Conservation (phyloP, 768 basidiomycete genomes). For the Rhodotorula kratochvilovae region DNA sequence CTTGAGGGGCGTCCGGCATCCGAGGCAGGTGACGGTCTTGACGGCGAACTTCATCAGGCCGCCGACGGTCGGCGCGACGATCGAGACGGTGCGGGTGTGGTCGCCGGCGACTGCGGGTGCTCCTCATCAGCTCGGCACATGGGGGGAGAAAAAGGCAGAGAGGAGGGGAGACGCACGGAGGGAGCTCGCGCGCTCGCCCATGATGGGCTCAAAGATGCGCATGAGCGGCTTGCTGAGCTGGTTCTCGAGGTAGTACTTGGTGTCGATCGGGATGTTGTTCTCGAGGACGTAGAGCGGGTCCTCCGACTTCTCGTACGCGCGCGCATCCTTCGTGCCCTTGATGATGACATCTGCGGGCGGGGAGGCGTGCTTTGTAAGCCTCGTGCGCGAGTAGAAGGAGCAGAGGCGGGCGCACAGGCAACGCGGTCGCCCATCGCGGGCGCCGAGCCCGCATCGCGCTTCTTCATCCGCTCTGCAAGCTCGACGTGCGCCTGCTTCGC, state of each 20-base stretch:
- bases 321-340: constrained; percentile 91
- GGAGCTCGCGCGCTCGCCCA: constrained; percentile 83
- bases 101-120: constrained; percentile 74
- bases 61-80: constrained; percentile 91
- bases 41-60: constrained; percentile 99
- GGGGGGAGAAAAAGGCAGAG: too few relatives aligned
- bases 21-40: constrained; percentile 87
- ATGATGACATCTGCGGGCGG: constrained; percentile 63
- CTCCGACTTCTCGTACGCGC: constrained; percentile 97
- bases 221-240: constrained; percentile 94
- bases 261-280: constrained; percentile 96
- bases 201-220: constrained; percentile 95
- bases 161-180: constrained; percentile 47
- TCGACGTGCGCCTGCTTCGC: constrained; percentile 96
- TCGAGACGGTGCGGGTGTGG: constrained; percentile 90
- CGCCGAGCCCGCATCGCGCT: constrained; percentile 94
- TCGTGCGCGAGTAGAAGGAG: too few relatives aligned
- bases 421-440: constrained; percentile 97
- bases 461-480: constrained; percentile 88
- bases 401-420: constrained; percentile 57
- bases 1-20: constrained; percentile 82
- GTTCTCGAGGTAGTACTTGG: constrained; percentile 95
- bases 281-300: constrained; percentile 96
- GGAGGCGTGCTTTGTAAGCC: not conserved
- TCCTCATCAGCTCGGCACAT: not conserved